Evolutionary conservation across 2,329 filamentous ascomycete species (phyloP).

Genomic region (Emergomyces africanus): DNA sequence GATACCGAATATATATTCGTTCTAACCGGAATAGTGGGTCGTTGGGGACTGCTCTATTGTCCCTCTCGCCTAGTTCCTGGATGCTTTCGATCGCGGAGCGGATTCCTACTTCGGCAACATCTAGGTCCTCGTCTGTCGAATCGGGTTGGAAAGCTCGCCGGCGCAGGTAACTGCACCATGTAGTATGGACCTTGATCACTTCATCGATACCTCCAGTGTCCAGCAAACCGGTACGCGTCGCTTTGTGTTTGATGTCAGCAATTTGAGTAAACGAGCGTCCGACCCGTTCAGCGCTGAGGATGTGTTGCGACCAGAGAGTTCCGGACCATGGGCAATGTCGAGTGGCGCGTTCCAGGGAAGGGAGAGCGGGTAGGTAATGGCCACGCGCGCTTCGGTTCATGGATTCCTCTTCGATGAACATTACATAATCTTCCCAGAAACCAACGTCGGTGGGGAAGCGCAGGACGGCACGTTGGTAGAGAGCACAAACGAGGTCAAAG

Average conservation of each 20-base stretch:
- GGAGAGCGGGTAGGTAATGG: slow-evolving; percentile 41
- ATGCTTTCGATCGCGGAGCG: slow-evolving; percentile 77
- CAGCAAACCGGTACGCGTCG: slow-evolving; percentile 72
- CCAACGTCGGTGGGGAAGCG: slow-evolving; percentile 60
- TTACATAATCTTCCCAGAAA: slow-evolving; percentile 73
- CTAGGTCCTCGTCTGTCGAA: slow-evolving; percentile 67
- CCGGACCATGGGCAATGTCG: slow-evolving; percentile 91
- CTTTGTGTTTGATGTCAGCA: slow-evolving; percentile 80
- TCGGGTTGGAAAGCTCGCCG: slow-evolving; percentile 65
- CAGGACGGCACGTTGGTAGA: slow-evolving; percentile 68
- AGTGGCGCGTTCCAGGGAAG: slow-evolving; percentile 68
- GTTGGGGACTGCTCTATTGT: slow-evolving; percentile 68
- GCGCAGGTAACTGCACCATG: slow-evolving; percentile 90
- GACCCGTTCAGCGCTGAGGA: slow-evolving; percentile 71
- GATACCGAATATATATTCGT: slow-evolving; percentile 81
- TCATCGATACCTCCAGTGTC: slow-evolving; percentile 79
- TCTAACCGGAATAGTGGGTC: slow-evolving; percentile 83
- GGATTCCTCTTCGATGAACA: slow-evolving; percentile 51
- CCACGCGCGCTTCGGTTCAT: slow-evolving; percentile 28
- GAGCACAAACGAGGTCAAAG: slow-evolving; percentile 41
- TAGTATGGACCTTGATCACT: slow-evolving; percentile 78
- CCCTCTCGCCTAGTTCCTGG: slow-evolving; percentile 59
- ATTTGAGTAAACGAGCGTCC: slow-evolving; percentile 65
- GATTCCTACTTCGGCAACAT: slow-evolving; percentile 83
- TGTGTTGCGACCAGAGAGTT: slow-evolving; percentile 76